Evolutionary conservation across 176 grass and related monocot species (phyloP).

Genomic region (Pontederia crassipes): DNA sequence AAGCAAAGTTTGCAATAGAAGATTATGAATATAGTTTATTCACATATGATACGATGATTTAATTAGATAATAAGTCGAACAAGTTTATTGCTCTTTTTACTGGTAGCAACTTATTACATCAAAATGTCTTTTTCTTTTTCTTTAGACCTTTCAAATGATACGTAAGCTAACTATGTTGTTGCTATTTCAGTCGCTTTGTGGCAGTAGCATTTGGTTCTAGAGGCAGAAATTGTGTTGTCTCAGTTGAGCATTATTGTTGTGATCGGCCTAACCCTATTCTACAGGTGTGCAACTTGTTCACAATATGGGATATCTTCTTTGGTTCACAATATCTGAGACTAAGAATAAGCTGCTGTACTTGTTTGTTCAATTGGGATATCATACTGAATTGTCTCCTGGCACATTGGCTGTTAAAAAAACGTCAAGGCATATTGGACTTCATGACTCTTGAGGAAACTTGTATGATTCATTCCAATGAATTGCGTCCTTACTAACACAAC

Average conservation of each 20-base stretch:
- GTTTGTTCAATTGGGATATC: neutral
- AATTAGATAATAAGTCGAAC: neutral
- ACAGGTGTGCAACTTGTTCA: constrained; percentile 32
- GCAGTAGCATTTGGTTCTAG: constrained; percentile 55
- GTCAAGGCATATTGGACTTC: no score
- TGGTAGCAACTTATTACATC: neutral
- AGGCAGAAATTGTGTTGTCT: constrained; percentile 71
- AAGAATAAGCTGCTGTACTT: no score
- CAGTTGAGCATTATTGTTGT: constrained; percentile 76
- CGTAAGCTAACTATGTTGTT: neutral
- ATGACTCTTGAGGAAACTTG: no score
- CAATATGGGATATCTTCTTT: no score
- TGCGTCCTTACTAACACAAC: no score
- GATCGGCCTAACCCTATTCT: constrained; percentile 85
- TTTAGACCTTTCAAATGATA: neutral
- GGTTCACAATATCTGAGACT: no score
- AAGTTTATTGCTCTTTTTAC: neutral
- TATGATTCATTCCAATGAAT: no score
- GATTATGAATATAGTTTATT: neutral
- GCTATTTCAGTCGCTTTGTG: constrained; percentile 56
- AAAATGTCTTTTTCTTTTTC: constrained; percentile 7
- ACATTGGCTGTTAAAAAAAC: no score
- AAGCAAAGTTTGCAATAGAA: neutral
- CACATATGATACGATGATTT: no score
- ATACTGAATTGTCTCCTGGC: neutral